Base-by-base conservation (phyloP, 2,329 filamentous ascomycete genomes). In the Beauveria sp. region DNA sequence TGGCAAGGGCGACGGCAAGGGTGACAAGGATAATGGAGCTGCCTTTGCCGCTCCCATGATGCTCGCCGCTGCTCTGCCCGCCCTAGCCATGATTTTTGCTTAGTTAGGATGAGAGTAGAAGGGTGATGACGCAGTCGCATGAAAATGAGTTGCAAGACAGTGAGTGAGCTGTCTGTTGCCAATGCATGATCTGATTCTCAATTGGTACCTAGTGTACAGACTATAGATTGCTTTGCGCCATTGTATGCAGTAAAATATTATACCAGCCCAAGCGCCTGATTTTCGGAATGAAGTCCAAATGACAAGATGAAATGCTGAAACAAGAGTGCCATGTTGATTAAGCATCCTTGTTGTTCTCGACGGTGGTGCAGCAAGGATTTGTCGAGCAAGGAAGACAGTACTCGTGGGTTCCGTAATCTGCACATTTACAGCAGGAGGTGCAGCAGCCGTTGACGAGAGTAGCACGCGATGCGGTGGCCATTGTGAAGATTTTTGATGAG, bases 81-180 rank as follows among this genome's bases (percentile, higher is more conserved):
- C 75, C 63, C 66, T 69, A 51, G 72, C 69, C 43, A 71, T 75
- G 70, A 64, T 75, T 63, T 71, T 75, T 67, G 68, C 69, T 60
- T 70, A 74, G 60, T 57, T 56, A 46, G 60, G 45, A 57, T 56
- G 34, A 54, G 34, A 24, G n/a, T 48, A 10, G 12, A 26, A 24
- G 55, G 45, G 5, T 24, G 9, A 31, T 34, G 55, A 38, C 22
- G 26, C 26, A 34, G 40, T 24, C 14, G 38, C 22, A 28, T 20
- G 45, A 3, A 26, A 40, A 53, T 45, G 57, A 53, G 38, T 34
- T 24, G 40, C 22, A 24, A 38, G 56, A 60, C 40, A 45, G 31
- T 22, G 34, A 38, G 34, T 16, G 10, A 24, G 9, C 26, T 52
- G 57, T 60, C 45, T 45, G 31, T 43, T 50, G 22, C n/a, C 18